These are phyloP conservation scores for Tuber umbilicatum DNA, from an alignment of 495 filamentous ascomycete genomes.

Conservation along the genomic window DNA sequence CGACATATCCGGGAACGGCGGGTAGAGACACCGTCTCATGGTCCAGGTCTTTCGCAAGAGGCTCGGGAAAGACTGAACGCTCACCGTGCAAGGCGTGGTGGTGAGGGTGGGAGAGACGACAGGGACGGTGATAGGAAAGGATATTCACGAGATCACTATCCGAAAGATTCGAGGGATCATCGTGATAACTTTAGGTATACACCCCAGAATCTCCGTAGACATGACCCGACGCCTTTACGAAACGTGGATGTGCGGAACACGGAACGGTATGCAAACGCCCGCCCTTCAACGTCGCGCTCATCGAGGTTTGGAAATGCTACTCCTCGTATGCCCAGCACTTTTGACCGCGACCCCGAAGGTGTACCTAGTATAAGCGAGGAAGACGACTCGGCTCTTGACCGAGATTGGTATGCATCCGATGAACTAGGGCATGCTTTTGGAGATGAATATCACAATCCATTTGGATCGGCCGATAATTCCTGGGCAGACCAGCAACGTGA, in stretches of 20 bases:
- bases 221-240: slow-evolving; percentile 37
- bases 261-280: slow-evolving; percentile 34
- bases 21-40: slow-evolving; percentile 40
- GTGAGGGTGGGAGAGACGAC: slow-evolving; percentile 12
- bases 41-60: slow-evolving; percentile 32
- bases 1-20: slow-evolving; percentile 38
- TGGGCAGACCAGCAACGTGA: slow-evolving; percentile 69
- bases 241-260: slow-evolving; percentile 10
- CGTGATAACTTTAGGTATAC: slow-evolving; percentile 35
- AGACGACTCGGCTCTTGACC: slow-evolving; percentile 62
- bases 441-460: slow-evolving; percentile 66
- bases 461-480: slow-evolving; percentile 58
- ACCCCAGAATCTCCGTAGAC: slow-evolving; percentile 35
- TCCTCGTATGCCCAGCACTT: slow-evolving; percentile 35
- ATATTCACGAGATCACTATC: slow-evolving; percentile 16
- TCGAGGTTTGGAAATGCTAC: slow-evolving; percentile 35
- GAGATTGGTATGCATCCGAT: slow-evolving; percentile 80
- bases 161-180: slow-evolving; percentile 13
- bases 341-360: slow-evolving; percentile 35
- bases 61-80: slow-evolving; percentile 38
- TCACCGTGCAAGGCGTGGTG: slow-evolving; percentile 34
- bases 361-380: slow-evolving; percentile 30
- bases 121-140: slow-evolving; percentile 10
- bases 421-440: slow-evolving; percentile 71
- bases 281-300: slow-evolving; percentile 38